phyloP scores from a whole-genome alignment of 2,329 filamentous ascomycete genomes.

The Hymenoscyphus linearis region DNA sequence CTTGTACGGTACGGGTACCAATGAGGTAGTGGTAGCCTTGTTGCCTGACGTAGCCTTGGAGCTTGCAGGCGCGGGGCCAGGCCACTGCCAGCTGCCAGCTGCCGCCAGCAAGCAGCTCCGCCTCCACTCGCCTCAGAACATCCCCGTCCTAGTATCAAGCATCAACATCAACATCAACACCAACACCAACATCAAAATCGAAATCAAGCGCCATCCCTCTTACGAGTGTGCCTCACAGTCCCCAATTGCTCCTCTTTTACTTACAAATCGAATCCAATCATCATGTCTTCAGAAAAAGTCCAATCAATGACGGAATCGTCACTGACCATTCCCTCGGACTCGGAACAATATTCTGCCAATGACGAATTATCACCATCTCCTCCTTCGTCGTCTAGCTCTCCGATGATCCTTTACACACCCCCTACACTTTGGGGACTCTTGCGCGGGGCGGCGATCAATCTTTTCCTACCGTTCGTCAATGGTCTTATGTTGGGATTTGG shows the following conservation, averaged over 20 bases:
- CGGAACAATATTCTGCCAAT: conserved; percentile 70
- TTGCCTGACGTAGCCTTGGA: no score
- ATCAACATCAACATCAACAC: conserved; percentile 14
- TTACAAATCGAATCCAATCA: conserved; percentile 7
- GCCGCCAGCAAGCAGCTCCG: neutral
- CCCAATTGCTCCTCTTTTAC: neutral
- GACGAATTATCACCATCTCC: conserved; percentile 58
- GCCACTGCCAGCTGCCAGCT: neutral
- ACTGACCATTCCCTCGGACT: conserved; percentile 76
- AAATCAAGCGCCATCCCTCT: neutral
- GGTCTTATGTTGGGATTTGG: conserved; percentile 98
- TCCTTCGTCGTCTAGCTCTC: conserved; percentile 54
- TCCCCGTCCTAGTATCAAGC: conserved; percentile 4
- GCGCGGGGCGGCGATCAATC: conserved; percentile 87
- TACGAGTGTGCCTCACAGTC: neutral
- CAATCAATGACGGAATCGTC: conserved; percentile 64
- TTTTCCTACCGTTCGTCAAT: conserved; percentile 93
- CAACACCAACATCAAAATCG: neutral
- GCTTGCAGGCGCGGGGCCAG: no score
- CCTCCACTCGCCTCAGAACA: neutral
- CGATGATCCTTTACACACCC: conserved; percentile 79
- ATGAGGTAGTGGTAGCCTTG: no score
- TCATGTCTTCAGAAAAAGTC: conserved; percentile 49
- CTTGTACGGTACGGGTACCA: no score
- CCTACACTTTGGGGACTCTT: conserved; percentile 82